These are phyloP conservation scores for Tuber aestivum DNA, from an alignment of 495 filamentous ascomycete species.

Conservation along the genomic window DNA sequence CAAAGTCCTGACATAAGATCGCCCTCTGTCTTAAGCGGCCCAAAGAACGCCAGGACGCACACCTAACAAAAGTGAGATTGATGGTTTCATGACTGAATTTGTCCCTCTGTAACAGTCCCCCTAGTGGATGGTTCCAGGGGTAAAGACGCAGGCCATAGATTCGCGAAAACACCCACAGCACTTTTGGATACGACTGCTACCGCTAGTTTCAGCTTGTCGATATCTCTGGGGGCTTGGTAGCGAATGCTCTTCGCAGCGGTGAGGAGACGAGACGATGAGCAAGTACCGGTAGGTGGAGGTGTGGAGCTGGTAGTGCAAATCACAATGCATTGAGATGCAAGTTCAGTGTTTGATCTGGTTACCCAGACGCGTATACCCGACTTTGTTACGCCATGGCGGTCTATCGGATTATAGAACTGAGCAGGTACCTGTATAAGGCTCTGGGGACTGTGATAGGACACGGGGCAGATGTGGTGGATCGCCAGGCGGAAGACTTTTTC, in stretches of 20 bases:
- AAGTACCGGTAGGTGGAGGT: slow-evolving; percentile 8
- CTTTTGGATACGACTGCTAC: slow-evolving; percentile 2
- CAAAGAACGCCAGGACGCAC: slow-evolving; percentile 7
- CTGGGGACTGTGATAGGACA: neutral
- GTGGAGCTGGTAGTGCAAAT: slow-evolving; percentile 11
- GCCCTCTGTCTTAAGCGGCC: slow-evolving; percentile 14
- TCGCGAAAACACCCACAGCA: neutral
- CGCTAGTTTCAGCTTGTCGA: neutral
- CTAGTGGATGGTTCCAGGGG: slow-evolving; percentile 14
- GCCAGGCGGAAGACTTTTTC: neutral
- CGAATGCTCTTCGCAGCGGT: slow-evolving; percentile 10
- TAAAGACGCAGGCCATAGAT: slow-evolving; percentile 8
- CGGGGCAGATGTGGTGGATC: neutral
- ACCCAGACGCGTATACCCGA: slow-evolving; percentile 12
- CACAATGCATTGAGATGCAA: slow-evolving; percentile 13
- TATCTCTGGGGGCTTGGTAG: slow-evolving; percentile 21
- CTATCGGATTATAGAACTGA: neutral
- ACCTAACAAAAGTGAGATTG: slow-evolving; percentile 11
- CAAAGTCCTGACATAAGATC: slow-evolving; percentile 7
- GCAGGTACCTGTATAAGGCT: neutral
- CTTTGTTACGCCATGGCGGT: neutral
- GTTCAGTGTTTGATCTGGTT: slow-evolving; percentile 22
- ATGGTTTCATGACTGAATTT: slow-evolving; percentile 33
- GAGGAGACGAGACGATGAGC: slow-evolving; percentile 4
- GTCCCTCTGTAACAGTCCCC: slow-evolving; percentile 12